Evolutionary conservation across 306 rosid species (phyloP).

Genomic region (Prunus campanulata): DNA sequence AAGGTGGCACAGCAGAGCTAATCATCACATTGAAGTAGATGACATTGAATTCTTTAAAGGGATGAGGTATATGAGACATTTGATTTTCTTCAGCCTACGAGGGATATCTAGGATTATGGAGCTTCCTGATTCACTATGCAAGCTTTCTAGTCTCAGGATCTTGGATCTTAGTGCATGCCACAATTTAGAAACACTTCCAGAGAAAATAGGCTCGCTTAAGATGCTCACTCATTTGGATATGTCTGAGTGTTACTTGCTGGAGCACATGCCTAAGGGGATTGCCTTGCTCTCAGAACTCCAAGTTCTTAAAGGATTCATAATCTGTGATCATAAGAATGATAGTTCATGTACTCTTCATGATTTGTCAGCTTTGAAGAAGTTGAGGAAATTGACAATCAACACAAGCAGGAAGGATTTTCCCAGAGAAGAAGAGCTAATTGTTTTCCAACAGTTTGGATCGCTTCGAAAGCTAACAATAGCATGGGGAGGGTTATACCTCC

Average conservation of each 20-base stretch:
- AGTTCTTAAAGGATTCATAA: constrained; percentile 28
- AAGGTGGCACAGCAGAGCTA: constrained; percentile 28
- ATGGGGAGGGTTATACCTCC: constrained; percentile 21
- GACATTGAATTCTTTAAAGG: constrained; percentile 12
- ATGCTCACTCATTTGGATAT: constrained; percentile 35
- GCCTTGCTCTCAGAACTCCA: constrained; percentile 15
- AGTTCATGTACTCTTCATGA: constrained; percentile 13
- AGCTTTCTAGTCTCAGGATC: constrained; percentile 3
- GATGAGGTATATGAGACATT: constrained; percentile 15
- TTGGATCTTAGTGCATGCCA: constrained; percentile 34
- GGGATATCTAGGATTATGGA: constrained; percentile 26
- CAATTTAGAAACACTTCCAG: constrained; percentile 33
- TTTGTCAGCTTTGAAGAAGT: constrained; percentile 13
- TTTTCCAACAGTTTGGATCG: neutral
- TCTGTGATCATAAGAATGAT: neutral
- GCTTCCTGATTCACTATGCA: constrained; percentile 25
- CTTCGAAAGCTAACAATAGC: constrained; percentile 21
- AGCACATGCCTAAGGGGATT: constrained; percentile 21
- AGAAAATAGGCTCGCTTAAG: constrained; percentile 1
- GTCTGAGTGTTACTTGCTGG: constrained; percentile 34
- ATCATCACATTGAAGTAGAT: constrained; percentile 23
- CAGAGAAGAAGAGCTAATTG: neutral
- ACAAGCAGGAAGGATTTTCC: constrained; percentile 24
- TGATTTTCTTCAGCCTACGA: constrained; percentile 30
- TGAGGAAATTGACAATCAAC: constrained; percentile 32